Evolutionary conservation across 2,329 filamentous ascomycete genomes (phyloP).

Genomic region (Fusarium miscanthi): DNA sequence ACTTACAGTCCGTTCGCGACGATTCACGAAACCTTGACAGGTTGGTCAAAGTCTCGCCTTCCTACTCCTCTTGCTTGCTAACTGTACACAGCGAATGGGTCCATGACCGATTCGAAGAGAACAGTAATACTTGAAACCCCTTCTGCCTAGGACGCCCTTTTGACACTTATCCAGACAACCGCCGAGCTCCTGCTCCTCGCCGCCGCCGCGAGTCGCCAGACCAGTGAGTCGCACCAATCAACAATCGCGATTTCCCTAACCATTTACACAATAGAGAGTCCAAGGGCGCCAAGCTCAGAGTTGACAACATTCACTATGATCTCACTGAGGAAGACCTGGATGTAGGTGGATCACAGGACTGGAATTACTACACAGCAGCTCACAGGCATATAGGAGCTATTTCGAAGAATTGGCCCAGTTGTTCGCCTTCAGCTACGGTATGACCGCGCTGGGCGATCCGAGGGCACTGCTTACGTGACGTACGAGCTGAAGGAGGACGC

Average conservation of each 20-base stretch:
- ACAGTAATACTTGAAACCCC: conserved; percentile 59
- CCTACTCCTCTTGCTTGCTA: conserved; percentile 7
- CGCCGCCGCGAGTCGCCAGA: conserved; percentile 58
- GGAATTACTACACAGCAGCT: conserved; percentile 32
- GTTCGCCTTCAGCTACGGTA: conserved; percentile 77
- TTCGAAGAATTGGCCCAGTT: conserved; percentile 80
- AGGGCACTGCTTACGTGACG: conserved; percentile 85
- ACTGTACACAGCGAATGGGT: conserved; percentile 80
- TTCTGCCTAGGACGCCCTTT: conserved; percentile 15
- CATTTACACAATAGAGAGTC: conserved; percentile 55
- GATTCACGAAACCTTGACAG: conserved; percentile 76
- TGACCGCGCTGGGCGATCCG: conserved; percentile 88
- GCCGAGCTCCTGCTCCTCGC: conserved; percentile 56
- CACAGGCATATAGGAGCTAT: conserved; percentile 73
- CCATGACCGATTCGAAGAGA: conserved; percentile 87
- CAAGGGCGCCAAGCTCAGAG: conserved; percentile 76
- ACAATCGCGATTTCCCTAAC: conserved; percentile 23
- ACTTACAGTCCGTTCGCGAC: conserved; percentile 69
- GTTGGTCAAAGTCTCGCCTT: conserved; percentile 58
- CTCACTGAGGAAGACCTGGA: conserved; percentile 85
- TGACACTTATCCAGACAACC: conserved; percentile 50
- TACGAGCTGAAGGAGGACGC: conserved; percentile 80
- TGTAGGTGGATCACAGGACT: conserved; percentile 58
- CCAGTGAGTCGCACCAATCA: conserved; percentile 42
- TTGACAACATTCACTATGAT: conserved; percentile 94